These are phyloP conservation scores for Fraxinus anomala DNA, from an alignment of 257 asterid species.

Conservation along the genomic window DNA sequence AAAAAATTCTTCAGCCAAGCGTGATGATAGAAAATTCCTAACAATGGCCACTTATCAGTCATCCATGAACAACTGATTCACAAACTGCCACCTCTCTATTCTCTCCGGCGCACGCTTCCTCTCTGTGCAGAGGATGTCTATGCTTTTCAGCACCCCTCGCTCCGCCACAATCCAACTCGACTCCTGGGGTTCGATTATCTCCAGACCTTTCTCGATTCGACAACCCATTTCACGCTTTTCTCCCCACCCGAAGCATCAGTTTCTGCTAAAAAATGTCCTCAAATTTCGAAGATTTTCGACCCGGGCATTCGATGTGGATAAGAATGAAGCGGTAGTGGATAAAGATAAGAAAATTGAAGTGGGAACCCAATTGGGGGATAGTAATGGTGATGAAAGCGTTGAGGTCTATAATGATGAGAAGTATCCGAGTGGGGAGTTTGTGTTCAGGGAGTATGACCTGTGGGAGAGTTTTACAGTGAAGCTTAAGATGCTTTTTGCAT, in stretches of 20 bases:
- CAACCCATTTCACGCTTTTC: slow-evolving; percentile 21
- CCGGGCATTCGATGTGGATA: slow-evolving; percentile 57
- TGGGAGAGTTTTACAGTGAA: slow-evolving; percentile 72
- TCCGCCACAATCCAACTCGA: slow-evolving; percentile 48
- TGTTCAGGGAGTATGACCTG: slow-evolving; percentile 54
- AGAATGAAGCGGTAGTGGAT: slow-evolving; percentile 35
- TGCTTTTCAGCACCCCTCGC: slow-evolving; percentile 39
- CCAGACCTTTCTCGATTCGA: slow-evolving; percentile 34
- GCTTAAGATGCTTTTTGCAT: slow-evolving; percentile 72
- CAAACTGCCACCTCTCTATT: neutral
- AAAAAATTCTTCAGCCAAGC: no score
- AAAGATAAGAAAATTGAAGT: slow-evolving; percentile 29
- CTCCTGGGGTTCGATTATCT: slow-evolving; percentile 42
- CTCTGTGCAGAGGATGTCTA: slow-evolving; percentile 31
- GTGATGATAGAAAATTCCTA: neutral
- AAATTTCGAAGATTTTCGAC: slow-evolving; percentile 28
- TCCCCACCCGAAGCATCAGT: slow-evolving; percentile 16
- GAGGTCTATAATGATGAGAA: slow-evolving; percentile 31
- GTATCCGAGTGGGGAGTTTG: slow-evolving; percentile 86
- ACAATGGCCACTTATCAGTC: neutral
- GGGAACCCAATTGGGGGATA: slow-evolving; percentile 24
- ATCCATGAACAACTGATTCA: neutral
- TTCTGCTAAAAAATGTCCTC: slow-evolving; percentile 20
- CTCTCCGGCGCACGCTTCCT: neutral
- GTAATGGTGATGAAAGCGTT: slow-evolving; percentile 30